phyloP scores from a whole-genome alignment of 2,329 filamentous ascomycete species.

The Colletotrichum musicola region DNA sequence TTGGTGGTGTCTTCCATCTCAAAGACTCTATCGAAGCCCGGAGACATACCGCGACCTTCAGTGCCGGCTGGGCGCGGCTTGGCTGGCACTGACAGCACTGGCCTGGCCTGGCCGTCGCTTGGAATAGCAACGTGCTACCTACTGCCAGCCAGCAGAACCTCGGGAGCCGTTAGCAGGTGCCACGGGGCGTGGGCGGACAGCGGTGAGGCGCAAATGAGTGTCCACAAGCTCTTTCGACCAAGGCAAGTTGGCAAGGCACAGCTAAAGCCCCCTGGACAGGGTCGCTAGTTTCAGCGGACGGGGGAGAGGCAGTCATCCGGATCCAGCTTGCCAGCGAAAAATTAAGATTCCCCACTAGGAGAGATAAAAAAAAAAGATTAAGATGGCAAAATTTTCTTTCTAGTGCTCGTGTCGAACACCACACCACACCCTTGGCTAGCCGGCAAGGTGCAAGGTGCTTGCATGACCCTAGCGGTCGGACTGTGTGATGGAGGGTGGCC shows the following conservation, averaged over 20 bases:
- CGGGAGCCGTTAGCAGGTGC: conserved; percentile 10
- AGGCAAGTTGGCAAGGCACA: too few species aligned
- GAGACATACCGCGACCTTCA: neutral
- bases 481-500: conserved; percentile 37
- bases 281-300: conserved; percentile 10
- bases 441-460: conserved; percentile 8
- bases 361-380: neutral
- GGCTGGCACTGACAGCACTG: conserved; percentile 8
- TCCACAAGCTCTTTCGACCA: too few species aligned
- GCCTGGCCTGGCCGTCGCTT: conserved; percentile 3
- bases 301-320: conserved; percentile 15
- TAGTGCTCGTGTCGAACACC: conserved; percentile 19
- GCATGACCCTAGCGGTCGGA: conserved; percentile 16
- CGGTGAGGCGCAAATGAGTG: conserved; percentile 34
- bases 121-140: conserved; percentile 6
- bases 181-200: conserved; percentile 22
- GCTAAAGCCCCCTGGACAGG: too few species aligned
- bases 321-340: conserved; percentile 15
- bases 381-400: neutral
- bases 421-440: neutral
- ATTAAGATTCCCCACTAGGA: neutral
- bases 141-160: conserved; percentile 8
- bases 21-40: too few species aligned
- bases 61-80: conserved; percentile 18
- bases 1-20: too few species aligned